Evolutionary conservation across 306 rosid species (phyloP).

Genomic region (Begonia peltatifolia): DNA sequence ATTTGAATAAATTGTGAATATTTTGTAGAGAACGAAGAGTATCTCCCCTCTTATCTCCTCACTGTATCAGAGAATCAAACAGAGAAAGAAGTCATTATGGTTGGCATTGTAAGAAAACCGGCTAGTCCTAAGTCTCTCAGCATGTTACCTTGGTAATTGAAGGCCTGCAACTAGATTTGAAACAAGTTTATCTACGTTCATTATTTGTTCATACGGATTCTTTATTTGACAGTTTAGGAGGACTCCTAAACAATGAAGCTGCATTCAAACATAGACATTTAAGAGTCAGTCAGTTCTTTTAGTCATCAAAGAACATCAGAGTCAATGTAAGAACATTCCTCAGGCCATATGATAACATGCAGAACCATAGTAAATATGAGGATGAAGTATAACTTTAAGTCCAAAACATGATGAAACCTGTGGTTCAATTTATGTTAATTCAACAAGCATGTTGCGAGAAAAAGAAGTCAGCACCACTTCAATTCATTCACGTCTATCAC

Average conservation of each 20-base stretch:
- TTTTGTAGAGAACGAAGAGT: conserved; percentile 66
- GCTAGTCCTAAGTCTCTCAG: conserved; percentile 4
- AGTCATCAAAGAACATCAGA: background rate
- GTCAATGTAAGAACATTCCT: background rate
- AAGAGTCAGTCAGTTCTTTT: too few relatives aligned
- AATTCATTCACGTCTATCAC: too few relatives aligned
- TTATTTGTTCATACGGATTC: conserved; percentile 36
- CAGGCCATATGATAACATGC: background rate
- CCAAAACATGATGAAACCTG: too few relatives aligned
- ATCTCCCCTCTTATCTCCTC: conserved; percentile 88
- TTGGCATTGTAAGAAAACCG: conserved; percentile 1
- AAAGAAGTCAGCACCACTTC: too few relatives aligned
- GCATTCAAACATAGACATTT: conserved; percentile 6
- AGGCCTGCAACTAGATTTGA: conserved; percentile 67
- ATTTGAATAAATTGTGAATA: conserved; percentile 34
- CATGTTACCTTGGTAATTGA: conserved; percentile 66
- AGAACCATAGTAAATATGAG: background rate
- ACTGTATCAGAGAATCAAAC: conserved; percentile 24
- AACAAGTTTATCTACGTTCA: conserved; percentile 34
- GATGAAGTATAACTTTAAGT: too few relatives aligned
- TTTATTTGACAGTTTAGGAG: conserved; percentile 48
- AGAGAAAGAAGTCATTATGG: conserved; percentile 2
- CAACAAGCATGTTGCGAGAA: too few relatives aligned
- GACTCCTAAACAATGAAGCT: conserved; percentile 82
- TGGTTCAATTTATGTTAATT: too few relatives aligned